phyloP scores from a whole-genome alignment of 768 basidiomycete genomes.

The Leucocoprinus leucothites region DNA sequence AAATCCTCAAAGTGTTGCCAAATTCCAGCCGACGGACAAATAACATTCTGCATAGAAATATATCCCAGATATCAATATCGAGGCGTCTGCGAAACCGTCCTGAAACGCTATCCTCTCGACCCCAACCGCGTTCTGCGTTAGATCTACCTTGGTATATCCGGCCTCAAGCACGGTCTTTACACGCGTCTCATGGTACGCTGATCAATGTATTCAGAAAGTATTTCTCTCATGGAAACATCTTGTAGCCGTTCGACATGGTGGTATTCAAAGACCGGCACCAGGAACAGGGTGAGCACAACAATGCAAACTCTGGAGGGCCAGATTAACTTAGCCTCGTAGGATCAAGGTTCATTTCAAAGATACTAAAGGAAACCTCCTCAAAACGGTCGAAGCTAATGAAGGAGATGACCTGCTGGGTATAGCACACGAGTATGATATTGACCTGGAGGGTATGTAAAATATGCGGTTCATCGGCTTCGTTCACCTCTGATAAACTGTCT shows the following conservation, averaged over 20 bases:
- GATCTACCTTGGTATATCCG: neutral
- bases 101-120: neutral
- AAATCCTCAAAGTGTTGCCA: no score
- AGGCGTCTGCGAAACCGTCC: neutral
- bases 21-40: no score
- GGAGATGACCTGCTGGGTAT: conserved; percentile 90
- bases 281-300: conserved; percentile 15
- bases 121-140: neutral
- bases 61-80: no score
- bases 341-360: conserved; percentile 91
- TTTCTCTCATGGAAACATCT: neutral
- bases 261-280: conserved; percentile 14
- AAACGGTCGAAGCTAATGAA: conserved; percentile 88
- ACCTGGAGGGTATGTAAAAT: conserved; percentile 76
- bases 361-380: conserved; percentile 77
- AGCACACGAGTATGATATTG: conserved; percentile 94
- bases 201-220: neutral
- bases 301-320: neutral
- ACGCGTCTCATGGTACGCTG: conserved; percentile 2
- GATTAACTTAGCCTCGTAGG: conserved; percentile 35
- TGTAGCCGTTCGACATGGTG: conserved; percentile 13
- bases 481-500: neutral
- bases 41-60: no score
- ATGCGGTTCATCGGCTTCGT: neutral
- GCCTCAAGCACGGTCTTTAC: conserved; percentile 2